Conservation (phyloP, 257 asterid species). For the Przewalskia tangutica region DNA sequence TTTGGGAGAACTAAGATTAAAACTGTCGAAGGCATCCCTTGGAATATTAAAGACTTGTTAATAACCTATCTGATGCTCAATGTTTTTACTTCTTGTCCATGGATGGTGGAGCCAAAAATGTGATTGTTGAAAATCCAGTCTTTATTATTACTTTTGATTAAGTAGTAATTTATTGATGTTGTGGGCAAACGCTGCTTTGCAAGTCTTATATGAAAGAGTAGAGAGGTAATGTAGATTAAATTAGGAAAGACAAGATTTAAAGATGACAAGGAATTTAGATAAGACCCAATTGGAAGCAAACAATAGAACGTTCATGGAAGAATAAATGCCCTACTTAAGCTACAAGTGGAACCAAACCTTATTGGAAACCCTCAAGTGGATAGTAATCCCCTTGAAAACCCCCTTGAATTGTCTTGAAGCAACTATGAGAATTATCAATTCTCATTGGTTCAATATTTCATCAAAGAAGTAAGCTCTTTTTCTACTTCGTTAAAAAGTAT, state of each 20-base stretch:
- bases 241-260: neutral
- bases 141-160: neutral
- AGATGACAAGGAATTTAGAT: neutral
- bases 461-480: neutral
- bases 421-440: neutral
- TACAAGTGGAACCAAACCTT: neutral
- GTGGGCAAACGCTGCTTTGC: neutral
- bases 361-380: neutral
- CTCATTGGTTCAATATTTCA: neutral
- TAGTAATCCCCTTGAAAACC: neutral
- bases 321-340: neutral
- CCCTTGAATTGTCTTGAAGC: neutral
- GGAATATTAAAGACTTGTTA: neutral
- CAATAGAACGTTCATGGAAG: neutral
- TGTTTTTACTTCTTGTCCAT: neutral
- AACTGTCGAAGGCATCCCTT: neutral
- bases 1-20: neutral
- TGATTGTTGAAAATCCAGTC: neutral
- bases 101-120: neutral
- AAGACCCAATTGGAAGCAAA: neutral
- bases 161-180: neutral
- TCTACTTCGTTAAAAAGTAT: neutral
- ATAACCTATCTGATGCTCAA: neutral
- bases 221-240: neutral
- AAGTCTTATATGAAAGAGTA: neutral